Percentiles rank a stretch among this genome's conserved stretches.
Evolutionary conservation across 306 rosid genomes (phyloP).

Genomic region (Astragalus membranaceus): DNA sequence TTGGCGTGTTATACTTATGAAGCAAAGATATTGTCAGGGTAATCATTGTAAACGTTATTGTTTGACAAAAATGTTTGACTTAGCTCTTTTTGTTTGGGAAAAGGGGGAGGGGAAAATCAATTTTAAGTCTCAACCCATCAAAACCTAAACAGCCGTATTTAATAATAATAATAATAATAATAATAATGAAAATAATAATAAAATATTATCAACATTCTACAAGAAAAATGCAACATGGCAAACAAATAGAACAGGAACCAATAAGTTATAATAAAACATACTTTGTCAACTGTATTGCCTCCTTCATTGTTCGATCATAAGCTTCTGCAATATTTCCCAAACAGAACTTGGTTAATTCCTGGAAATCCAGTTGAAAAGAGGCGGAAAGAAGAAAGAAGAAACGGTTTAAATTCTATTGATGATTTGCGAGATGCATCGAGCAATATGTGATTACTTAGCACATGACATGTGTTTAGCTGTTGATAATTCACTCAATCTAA

Average conservation of each 20-base stretch:
- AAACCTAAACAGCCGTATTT: neutral
- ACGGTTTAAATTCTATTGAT: neutral
- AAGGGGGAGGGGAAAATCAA: neutral
- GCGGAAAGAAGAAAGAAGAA: constrained; percentile 6
- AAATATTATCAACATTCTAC: neutral
- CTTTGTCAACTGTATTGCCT: constrained; percentile 62
- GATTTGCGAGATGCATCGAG: neutral
- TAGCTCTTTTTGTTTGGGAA: neutral
- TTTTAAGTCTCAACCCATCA: neutral
- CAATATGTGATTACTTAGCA: neutral
- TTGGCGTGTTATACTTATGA: neutral
- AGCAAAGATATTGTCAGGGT: neutral
- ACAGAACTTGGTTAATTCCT: constrained; percentile 12
- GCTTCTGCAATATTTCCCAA: constrained; percentile 51
- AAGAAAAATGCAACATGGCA: neutral
- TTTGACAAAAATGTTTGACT: neutral
- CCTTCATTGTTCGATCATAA: constrained; percentile 61
- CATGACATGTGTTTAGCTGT: neutral
- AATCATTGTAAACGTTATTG: neutral
- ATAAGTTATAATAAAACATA: constrained; percentile 24
- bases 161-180: neutral
- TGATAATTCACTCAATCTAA: neutral
- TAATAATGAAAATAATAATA: no score
- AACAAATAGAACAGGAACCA: neutral
- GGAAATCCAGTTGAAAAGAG: neutral